Percentiles rank a stretch among this genome's conserved stretches.
phyloP scores from a whole-genome alignment of 2,329 filamentous ascomycete species.

The Graphilbum fragrans region DNA sequence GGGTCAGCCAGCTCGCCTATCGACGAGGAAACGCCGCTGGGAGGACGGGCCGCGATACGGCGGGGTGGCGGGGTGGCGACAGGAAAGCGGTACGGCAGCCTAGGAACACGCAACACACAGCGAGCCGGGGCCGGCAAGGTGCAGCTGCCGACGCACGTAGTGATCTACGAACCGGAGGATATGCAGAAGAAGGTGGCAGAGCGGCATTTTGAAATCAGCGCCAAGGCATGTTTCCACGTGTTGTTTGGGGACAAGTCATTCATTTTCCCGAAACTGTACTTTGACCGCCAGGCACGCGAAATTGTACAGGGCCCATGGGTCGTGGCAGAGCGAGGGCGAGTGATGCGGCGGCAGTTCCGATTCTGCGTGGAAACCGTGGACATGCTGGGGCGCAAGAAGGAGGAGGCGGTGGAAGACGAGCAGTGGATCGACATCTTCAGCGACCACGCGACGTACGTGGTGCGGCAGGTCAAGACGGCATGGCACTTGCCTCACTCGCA shows the following conservation, averaged over 20 bases:
- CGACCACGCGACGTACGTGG: slow-evolving; percentile 60
- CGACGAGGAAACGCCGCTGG: slow-evolving; percentile 33
- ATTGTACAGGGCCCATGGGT: slow-evolving; percentile 84
- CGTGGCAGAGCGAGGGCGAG: slow-evolving; percentile 52
- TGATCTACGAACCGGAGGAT: slow-evolving; percentile 72
- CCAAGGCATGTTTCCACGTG: slow-evolving; percentile 91
- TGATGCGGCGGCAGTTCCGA: slow-evolving; percentile 65
- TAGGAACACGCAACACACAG: not conserved
- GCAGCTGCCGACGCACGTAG: slow-evolving; percentile 68
- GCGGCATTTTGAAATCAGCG: slow-evolving; percentile 76
- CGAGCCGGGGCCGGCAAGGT: slow-evolving; percentile 40
- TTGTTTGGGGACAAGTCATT: slow-evolving; percentile 94
- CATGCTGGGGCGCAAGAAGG: slow-evolving; percentile 49
- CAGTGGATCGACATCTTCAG: slow-evolving; percentile 78
- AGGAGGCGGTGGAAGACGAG: slow-evolving; percentile 59
- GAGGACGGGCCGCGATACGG: not conserved
- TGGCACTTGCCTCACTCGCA: slow-evolving; percentile 80
- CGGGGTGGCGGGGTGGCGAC: not conserved
- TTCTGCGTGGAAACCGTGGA: slow-evolving; percentile 63
- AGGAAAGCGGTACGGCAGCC: not conserved
- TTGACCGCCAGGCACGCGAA: slow-evolving; percentile 64
- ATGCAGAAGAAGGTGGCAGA: slow-evolving; percentile 68
- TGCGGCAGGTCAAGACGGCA: slow-evolving; percentile 48
- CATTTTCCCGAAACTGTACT: slow-evolving; percentile 83
- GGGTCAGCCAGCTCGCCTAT: slow-evolving; percentile 47